Conservation (phyloP, 2,329 filamentous ascomycete genomes). For the Epichloe typhina region DNA sequence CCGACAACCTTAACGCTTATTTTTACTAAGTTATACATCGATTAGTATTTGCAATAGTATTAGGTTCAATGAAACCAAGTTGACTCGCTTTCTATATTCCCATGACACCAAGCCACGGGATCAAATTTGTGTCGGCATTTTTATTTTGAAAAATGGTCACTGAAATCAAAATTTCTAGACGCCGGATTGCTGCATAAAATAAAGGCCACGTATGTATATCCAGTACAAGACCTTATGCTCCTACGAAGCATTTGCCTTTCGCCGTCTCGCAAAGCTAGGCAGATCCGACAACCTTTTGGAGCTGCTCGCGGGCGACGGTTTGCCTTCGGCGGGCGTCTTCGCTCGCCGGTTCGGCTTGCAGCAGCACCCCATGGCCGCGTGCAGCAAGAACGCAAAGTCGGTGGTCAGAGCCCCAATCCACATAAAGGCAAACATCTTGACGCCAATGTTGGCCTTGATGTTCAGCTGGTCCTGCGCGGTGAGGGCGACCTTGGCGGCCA, state of each 20-base stretch:
- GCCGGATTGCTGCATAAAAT: no score
- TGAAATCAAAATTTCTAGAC: no score
- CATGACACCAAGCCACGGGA: no score
- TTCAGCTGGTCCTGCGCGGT: slow-evolving; percentile 60
- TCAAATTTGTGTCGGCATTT: no score
- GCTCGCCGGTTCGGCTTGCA: slow-evolving; percentile 28
- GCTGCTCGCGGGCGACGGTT: slow-evolving; percentile 1
- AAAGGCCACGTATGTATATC: no score
- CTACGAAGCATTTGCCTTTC: slow-evolving; percentile 9
- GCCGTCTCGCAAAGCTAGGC: slow-evolving; percentile 17
- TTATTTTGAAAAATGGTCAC: no score
- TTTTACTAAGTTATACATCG: no score
- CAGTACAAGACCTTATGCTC: background rate
- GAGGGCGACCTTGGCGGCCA: slow-evolving; percentile 69
- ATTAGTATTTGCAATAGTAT: no score
- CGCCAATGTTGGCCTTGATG: slow-evolving; percentile 57
- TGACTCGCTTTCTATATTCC: no score
- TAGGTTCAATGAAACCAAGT: no score
- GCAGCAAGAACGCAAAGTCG: slow-evolving; percentile 57
- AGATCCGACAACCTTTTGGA: slow-evolving; percentile 11
- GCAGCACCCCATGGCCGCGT: slow-evolving; percentile 68
- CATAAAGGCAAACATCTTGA: slow-evolving; percentile 74
- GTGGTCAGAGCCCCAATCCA: slow-evolving; percentile 64
- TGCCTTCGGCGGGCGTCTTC: slow-evolving; percentile 1
- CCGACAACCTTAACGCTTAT: no score